Percentiles rank a stretch among this genome's conserved stretches.
Conservation (phyloP, 805 yeast genomes). For the Monosporozyma aquatica region DNA sequence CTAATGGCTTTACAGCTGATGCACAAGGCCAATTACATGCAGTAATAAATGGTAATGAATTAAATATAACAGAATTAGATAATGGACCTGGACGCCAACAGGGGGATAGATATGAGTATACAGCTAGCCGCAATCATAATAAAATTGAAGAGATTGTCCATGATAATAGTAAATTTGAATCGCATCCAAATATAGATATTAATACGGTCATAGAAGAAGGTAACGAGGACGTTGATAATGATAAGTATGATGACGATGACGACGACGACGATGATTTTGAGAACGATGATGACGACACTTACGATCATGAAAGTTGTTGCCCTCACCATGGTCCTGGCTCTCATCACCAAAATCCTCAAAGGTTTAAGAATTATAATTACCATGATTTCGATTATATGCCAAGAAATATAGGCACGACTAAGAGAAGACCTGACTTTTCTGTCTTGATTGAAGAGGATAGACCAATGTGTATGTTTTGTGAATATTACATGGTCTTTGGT, state of each 20-base stretch:
- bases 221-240: neutral
- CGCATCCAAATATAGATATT: neutral
- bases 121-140: neutral
- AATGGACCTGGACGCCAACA: neutral
- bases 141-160: constrained; percentile 2
- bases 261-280: neutral
- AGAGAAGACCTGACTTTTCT: constrained; percentile 19
- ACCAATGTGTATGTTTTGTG: constrained; percentile 41
- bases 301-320: constrained; percentile 9
- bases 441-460: constrained; percentile 15
- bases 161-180: neutral
- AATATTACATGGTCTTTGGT: constrained; percentile 44
- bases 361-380: constrained; percentile 11
- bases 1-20: constrained; percentile 22
- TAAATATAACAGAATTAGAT: constrained; percentile 17
- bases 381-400: constrained; percentile 16
- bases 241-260: constrained; percentile 2
- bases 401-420: constrained; percentile 3
- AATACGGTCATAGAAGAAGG: neutral
- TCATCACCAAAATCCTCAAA: constrained; percentile 4
- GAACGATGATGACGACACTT: neutral
- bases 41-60: constrained; percentile 20
- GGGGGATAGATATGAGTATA: neutral
- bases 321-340: constrained; percentile 9
- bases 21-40: constrained; percentile 22